Base-by-base conservation (phyloP, 768 basidiomycete genomes). In the Mycena maculata region DNA sequence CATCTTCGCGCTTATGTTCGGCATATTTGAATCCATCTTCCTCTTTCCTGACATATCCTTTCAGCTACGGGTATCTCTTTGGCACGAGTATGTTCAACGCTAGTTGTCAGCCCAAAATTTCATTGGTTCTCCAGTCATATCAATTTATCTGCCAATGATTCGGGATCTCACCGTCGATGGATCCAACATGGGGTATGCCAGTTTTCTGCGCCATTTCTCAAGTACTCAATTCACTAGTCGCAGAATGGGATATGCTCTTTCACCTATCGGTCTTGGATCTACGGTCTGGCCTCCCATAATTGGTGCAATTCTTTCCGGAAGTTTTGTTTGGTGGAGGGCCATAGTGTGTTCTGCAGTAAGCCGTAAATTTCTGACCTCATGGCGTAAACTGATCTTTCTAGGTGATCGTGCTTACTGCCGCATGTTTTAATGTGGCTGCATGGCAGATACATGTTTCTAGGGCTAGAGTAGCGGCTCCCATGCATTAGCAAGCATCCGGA, bases 141-240 rank as follows among this genome's bases (percentile, higher is more conserved):
- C 63, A 12, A 64, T 64, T 31, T 64, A 64, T 57, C 15, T 64
- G 47, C 55, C 63, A 22, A 64, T 64, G 63, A 64, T 64, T 42
- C 63, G 63, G 23, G 63, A 64, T 41, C 55, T 64, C 55, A 57
- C 45, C 2, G 54, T 55, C 7, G 55, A 57, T 41, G 63, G 55
- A 38, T 50, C 54, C n/a, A 49, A 50, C 48, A 56, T 64, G 48
- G 61, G 63, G 63, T 64, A 42, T 16, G 47, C 25, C 18, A 22
- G 4, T 47, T 20, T 39, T n/a, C n/a, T 18, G 23, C 12, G 22
- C 30, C 18, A 10, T 20, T 4, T 28, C 13, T 10, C 7, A 16
- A 41, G 23, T 55, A 15, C 25, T 63, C 20, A 62, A 7, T 39
- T 48, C 18, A 42, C 15, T 25, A 64, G 63, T 30, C 47, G 55